Conservation (phyloP, 768 basidiomycete genomes). For the Auriscalpium microsporum region DNA sequence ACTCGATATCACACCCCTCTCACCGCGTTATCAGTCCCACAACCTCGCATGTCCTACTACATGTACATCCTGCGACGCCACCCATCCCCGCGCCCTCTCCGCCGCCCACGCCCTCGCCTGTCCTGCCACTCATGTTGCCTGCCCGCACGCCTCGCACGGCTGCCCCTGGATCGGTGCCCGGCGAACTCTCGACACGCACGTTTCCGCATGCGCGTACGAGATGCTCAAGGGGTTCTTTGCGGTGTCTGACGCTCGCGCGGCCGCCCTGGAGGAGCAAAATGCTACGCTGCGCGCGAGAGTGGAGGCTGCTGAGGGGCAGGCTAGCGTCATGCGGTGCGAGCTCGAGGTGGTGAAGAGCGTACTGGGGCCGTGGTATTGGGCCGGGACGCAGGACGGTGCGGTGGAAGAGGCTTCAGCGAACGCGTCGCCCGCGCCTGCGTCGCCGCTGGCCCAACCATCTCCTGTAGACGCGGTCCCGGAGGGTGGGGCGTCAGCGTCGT, state of each 20-base stretch:
- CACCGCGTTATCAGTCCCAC: conserved; percentile 20
- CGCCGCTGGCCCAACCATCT: background rate
- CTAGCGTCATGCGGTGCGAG: conserved; percentile 47
- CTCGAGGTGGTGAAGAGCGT: conserved; percentile 44
- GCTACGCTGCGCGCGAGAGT: conserved; percentile 49
- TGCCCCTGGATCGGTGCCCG: conserved; percentile 48
- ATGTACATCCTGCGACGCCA: conserved; percentile 34
- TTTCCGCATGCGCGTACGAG: conserved; percentile 46
- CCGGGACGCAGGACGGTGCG: conserved; percentile 17
- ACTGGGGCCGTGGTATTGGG: conserved; percentile 57
- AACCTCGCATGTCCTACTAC: conserved; percentile 29
- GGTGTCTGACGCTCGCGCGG: conserved; percentile 24
- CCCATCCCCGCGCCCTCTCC: conserved; percentile 27
- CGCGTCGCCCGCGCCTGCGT: background rate
- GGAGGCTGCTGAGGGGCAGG: conserved; percentile 46
- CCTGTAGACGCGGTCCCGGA: background rate
- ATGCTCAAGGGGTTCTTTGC: conserved; percentile 52
- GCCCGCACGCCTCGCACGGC: conserved; percentile 40
- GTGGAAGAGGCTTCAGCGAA: no score
- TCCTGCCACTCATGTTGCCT: conserved; percentile 29
- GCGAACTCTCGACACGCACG: conserved; percentile 29
- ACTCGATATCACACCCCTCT: conserved; percentile 1
- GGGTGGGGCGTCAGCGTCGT: background rate
- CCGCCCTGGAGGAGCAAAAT: conserved; percentile 56
- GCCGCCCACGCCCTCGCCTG: conserved; percentile 32